Evolutionary conservation across 805 yeast genomes (phyloP), one percentile per base, ranked within the genome.

Genomic region (Yarrowia alimentaria): DNA sequence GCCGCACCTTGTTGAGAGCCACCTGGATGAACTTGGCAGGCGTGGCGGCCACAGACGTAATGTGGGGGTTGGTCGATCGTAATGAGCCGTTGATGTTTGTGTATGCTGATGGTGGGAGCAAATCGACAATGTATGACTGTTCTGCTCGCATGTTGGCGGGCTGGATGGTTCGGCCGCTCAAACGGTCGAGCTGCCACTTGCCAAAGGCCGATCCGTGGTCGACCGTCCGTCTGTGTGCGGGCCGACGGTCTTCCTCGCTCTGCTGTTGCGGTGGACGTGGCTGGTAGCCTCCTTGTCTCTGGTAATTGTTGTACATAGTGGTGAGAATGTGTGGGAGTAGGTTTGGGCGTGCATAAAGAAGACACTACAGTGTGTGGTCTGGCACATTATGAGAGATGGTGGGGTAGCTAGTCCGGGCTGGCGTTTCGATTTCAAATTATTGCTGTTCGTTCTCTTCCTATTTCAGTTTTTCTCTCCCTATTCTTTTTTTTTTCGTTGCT

Each of bases 1-100:
- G 96, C 61, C 85, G 83, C 9, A 89, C 87, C 67, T 93, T 93
- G 69, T 91, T 93, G 14, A 93, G 81, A 53, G 94, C 82, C 42
- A 90, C 75, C 68, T 91, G 98, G 4, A 88, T 93, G 64, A 91
- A 89, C 61, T 89, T 89, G 20, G 86, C 77, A 43, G 56, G 38
- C 13, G 33, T 34, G 12, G 51, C 40, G 3, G 51, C 31, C 32
- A 34, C 51, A 24, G 33, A 24, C 11, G 51, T 28, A 3, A 34
- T 33, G 26, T 32, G 32, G 11, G 51, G 51, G 16, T 32, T 47
- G 5, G 42, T 34, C 16, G 42, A 26, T 14, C 82, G 31, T 28
- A 40, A 13, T 1, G 47, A 40, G 4, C 47, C 47, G 33, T 40
- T 40, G 21, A 43, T 30, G 35, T 30, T 43, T 14, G 50, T 43